Conservation (phyloP, 1,139 yeast species). For the Arxiozyma bovina region DNA sequence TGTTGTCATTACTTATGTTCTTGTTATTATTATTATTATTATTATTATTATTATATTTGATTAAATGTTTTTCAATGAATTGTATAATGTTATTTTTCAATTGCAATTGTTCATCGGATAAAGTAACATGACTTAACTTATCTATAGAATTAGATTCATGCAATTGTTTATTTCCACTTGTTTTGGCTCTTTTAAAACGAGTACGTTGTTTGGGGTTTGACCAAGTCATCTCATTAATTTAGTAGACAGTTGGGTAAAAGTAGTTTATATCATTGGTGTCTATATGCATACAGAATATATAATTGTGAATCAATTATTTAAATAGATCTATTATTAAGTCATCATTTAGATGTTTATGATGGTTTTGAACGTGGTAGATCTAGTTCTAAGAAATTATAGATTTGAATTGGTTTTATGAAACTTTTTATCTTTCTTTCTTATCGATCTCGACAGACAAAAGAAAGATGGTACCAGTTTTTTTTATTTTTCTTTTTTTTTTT, state of each 20-base stretch:
- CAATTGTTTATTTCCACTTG: slow-evolving; percentile 3
- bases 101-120: slow-evolving; percentile 32
- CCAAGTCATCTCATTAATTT: not conserved
- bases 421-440: too few species aligned
- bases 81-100: slow-evolving; percentile 26
- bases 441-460: too few species aligned
- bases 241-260: not conserved
- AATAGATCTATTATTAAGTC: too few species aligned
- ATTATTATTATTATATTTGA: slow-evolving; percentile 9
- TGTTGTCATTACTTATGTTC: slow-evolving; percentile 13
- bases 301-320: too few species aligned
- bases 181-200: not conserved
- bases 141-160: slow-evolving; percentile 26
- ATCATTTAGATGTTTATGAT: too few species aligned
- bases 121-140: slow-evolving; percentile 28
- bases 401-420: too few species aligned
- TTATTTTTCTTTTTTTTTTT: too few species aligned
- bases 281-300: too few species aligned
- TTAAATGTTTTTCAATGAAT: slow-evolving; percentile 25
- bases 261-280: not conserved
- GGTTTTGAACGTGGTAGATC: too few species aligned
- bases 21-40: slow-evolving; percentile 6
- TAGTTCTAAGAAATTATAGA: too few species aligned
- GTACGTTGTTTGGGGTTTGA: not conserved
- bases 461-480: too few species aligned